A percentile compares a stretch with the other conserved stretches of the same genome.
Conservation (phyloP, 306 rosid genomes). For the Gleditsia sinensis region DNA sequence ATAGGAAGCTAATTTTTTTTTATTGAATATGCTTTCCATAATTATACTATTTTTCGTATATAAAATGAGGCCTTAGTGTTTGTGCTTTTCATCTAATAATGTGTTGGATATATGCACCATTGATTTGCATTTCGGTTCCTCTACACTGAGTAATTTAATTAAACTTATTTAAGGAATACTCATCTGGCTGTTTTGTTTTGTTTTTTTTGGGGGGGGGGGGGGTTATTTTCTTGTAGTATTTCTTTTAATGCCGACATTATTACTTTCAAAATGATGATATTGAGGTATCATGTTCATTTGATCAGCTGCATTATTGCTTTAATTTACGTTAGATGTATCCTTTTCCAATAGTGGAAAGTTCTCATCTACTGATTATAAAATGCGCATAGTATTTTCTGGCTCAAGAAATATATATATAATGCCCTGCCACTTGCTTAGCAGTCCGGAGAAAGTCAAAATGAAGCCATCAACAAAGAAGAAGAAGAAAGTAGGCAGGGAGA, state of each 20-base stretch:
- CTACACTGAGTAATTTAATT: no score
- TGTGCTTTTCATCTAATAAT: no score
- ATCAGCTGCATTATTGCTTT: neutral
- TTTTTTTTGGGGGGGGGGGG: no score
- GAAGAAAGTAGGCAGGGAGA: constrained; percentile 57
- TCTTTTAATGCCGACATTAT: neutral
- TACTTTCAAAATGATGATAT: neutral
- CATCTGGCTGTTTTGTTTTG: no score
- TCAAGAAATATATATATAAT: constrained; percentile 13
- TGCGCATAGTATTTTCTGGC: constrained; percentile 4
- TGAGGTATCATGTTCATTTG: neutral
- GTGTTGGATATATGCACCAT: no score
- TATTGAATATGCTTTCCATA: no score
- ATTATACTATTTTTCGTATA: no score
- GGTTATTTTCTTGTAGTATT: no score
- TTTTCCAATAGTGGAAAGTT: neutral
- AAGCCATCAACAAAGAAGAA: constrained; percentile 59
- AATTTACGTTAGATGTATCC: neutral
- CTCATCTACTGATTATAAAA: constrained; percentile 1
- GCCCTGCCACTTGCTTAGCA: constrained; percentile 39
- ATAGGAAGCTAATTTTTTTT: no score
- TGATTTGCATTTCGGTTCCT: no score
- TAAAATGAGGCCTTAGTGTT: no score
- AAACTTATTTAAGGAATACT: no score
- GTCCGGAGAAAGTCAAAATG: constrained; percentile 72